These are phyloP conservation scores for Arabis hirsuta DNA, from an alignment of 345 rosid species.

Conservation along the genomic window DNA sequence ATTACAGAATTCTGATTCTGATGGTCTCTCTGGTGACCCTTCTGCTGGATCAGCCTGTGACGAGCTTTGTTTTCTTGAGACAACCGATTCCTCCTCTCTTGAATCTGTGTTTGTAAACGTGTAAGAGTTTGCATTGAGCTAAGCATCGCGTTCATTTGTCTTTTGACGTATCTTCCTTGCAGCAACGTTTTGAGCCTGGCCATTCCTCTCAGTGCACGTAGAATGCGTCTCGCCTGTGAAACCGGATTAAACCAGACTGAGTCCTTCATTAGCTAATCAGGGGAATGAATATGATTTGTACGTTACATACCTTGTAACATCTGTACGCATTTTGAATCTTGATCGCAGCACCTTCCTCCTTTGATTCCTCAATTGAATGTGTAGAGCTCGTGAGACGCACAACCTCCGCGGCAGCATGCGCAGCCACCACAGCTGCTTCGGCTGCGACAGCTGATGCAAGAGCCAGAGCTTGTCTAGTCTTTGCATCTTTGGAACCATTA, in stretches of 20 bases:
- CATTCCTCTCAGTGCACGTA: constrained; percentile 79
- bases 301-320: constrained; percentile 37
- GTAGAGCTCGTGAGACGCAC: constrained; percentile 34
- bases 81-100: constrained; percentile 70
- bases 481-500: constrained; percentile 29
- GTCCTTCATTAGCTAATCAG: background rate
- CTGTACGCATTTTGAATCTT: constrained; percentile 43
- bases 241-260: background rate
- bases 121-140: constrained; percentile 89
- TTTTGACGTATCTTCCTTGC: constrained; percentile 70
- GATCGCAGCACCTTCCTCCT: constrained; percentile 38
- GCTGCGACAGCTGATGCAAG: constrained; percentile 44
- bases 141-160: constrained; percentile 74
- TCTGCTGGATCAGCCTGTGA: constrained; percentile 69
- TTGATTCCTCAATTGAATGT: constrained; percentile 15
- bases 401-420: constrained; percentile 43
- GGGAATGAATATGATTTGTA: constrained; percentile 6
- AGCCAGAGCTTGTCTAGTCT: constrained; percentile 40
- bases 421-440: constrained; percentile 45
- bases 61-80: constrained; percentile 77
- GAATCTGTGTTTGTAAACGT: constrained; percentile 76
- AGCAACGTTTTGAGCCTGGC: constrained; percentile 73
- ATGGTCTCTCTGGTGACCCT: constrained; percentile 40
- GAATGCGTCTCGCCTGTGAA: constrained; percentile 76
- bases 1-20: constrained; percentile 58